These are phyloP conservation scores for Reticulomyxa filosa DNA, from an alignment of 78 protist genomes.

Conservation along the genomic window DNA sequence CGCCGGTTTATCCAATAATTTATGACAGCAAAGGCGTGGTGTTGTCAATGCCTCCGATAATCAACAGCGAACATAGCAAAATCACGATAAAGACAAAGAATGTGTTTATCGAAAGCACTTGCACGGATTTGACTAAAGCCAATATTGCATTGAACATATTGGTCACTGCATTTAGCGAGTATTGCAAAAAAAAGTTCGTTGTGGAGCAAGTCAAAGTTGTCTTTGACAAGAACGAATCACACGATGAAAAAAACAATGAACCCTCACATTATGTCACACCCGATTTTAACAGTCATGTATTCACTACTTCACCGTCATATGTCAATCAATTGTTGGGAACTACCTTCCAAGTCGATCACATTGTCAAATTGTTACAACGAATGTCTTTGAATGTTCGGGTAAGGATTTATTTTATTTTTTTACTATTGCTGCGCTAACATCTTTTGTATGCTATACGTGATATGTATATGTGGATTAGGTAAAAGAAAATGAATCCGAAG, in stretches of 20 bases:
- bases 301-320: neutral
- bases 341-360: neutral
- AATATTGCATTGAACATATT: slow-evolving; percentile 66
- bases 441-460: too few species aligned
- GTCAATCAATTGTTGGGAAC: slow-evolving; percentile 18
- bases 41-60: slow-evolving; percentile 95
- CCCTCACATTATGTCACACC: neutral
- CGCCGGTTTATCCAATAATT: slow-evolving; percentile 62
- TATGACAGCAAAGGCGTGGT: slow-evolving; percentile 58
- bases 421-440: too few species aligned
- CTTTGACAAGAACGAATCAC: neutral
- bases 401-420: too few species aligned
- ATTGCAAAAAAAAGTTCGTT: slow-evolving; percentile 38
- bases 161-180: slow-evolving; percentile 62
- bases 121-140: slow-evolving; percentile 73
- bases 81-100: slow-evolving; percentile 21
- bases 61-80: slow-evolving; percentile 90
- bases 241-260: neutral
- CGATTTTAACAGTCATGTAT: neutral
- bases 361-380: too few species aligned
- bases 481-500: too few species aligned
- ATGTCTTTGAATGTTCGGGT: too few species aligned
- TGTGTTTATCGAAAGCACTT: slow-evolving; percentile 92
- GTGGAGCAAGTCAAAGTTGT: neutral
- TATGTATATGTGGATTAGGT: too few species aligned